Base-by-base conservation (phyloP, 73 alveolate species). In the Effrenium voratum region DNA sequence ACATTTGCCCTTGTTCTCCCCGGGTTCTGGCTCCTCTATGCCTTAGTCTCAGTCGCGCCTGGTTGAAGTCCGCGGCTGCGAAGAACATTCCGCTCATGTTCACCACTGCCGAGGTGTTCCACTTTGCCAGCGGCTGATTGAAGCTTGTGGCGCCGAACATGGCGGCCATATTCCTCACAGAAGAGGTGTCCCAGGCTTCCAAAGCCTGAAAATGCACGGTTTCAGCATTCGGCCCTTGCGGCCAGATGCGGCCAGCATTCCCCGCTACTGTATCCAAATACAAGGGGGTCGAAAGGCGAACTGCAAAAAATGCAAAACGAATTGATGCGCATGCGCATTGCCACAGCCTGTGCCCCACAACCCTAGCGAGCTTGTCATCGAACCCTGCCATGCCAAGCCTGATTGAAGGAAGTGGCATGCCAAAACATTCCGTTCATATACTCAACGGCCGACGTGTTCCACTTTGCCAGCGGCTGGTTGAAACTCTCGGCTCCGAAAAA, bases 61-160 rank as follows among this genome's bases (percentile, higher is more conserved):
- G 57, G 43, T 92, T 72, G 91, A 92, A 92, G 45, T 52, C 45
- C 2, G 83, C 44, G 4, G 98, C 98, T 1, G 28, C 45, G 1
- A 1, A 1, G 52, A 92, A 92, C 87, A 63, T 68, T n/a, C 34
- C 66, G 12, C 3, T 0, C 91, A 92, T 68, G 38, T 44, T 5
- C 0, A 55, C 38, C 40, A 92, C 98, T 1, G 45, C 5, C 0
- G 80, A 40, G 0, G 87, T 82, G 59, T 44, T 36, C 98, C 98
- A 92, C 1, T 41, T 16, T 0, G 73, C 83, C 16, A 91, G 1
- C 36, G 34, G 30, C 32, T 52, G 70, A 24, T 91, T 92, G 72
- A 92, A 63, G 30, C 5, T 16, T 2, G 72, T 30, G 52, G 99
- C 99, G 1, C n/a, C 40, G 28, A 92, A 92, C 91, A 47, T 92